A percentile compares a stretch with the other conserved stretches of the same genome.
phyloP scores from a whole-genome alignment of 148 eudicot species.

The Agrostemma githago region DNA sequence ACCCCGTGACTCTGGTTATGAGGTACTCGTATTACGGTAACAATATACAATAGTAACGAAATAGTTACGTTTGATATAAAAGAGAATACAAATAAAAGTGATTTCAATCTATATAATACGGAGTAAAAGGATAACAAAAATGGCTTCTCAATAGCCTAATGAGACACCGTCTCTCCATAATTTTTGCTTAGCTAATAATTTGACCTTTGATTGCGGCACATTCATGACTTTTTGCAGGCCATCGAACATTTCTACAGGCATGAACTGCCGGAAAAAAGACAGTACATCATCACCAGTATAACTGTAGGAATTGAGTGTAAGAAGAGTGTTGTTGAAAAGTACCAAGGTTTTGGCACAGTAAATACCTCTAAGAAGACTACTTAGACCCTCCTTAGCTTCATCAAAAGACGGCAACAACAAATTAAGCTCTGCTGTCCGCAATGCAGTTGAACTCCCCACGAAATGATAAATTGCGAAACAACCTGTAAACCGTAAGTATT shows the following conservation, averaged over 20 bases:
- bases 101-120: too few species aligned
- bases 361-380: constrained; percentile 1
- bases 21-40: too few species aligned
- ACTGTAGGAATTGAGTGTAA: constrained; percentile 5
- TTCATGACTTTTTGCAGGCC: background rate
- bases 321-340: background rate
- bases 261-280: background rate
- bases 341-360: background rate
- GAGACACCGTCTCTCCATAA: too few species aligned
- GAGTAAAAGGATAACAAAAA: too few species aligned
- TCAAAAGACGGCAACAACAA: background rate
- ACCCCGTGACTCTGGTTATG: too few species aligned
- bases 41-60: too few species aligned
- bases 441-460: background rate
- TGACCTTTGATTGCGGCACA: too few species aligned
- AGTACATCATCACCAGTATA: background rate
- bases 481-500: background rate
- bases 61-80: too few species aligned
- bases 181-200: too few species aligned
- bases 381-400: background rate
- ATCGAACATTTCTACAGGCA: background rate
- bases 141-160: too few species aligned
- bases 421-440: background rate
- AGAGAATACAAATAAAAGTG: too few species aligned
- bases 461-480: background rate